Base-by-base conservation (phyloP, 805 yeast species). In the Ogataea populi-albae region DNA sequence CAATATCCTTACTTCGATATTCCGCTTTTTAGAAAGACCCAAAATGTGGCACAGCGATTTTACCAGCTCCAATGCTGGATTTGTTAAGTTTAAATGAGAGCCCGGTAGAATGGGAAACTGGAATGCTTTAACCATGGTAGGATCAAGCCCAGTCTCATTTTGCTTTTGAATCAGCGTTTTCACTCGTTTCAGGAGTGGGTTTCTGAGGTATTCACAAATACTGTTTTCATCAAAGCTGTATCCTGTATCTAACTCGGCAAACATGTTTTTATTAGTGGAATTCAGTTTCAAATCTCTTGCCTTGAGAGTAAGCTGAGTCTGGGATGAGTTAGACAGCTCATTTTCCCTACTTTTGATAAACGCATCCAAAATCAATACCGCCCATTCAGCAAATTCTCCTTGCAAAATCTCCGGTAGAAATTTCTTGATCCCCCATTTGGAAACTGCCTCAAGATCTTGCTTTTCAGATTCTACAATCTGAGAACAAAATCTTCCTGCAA, bases 361-460 rank as follows among this genome's bases (percentile, higher is more conserved):
- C 2, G 83, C 65, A 56, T 86, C 93, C 51, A 89, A 60, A 50
- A 87, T 80, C 41, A 86, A 75, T 28, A 79, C 65, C 25, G 86
- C 65, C 96, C 96, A 93, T 48, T 83, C 93, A 30, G 81, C 83
- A 64, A 93, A 88, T 55, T 93, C 98, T 5, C 73, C 73, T 50
- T 79, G 91, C 43, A 83, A 74, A 12, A 87, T 72, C 1, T 68
- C 58, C 0, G 99, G 97, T 26, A 93, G 62, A 46, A 76, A 86
- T 22, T 75, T 65, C 40, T 77, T 75, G 15, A 93, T 71, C 40
- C 85, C 93, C 98, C 98, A 93, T 32, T 78, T 61, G 38, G 74
- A 73, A 32, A 62, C 69, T 1, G 85, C 79, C 8, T 58, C 57
- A 40, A 75, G 57, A 19, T 62, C 59, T 46, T 73, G 79, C 4